These are phyloP conservation scores for Ceratocystis destructans DNA, from an alignment of 2,329 filamentous ascomycete genomes.

Conservation along the genomic window DNA sequence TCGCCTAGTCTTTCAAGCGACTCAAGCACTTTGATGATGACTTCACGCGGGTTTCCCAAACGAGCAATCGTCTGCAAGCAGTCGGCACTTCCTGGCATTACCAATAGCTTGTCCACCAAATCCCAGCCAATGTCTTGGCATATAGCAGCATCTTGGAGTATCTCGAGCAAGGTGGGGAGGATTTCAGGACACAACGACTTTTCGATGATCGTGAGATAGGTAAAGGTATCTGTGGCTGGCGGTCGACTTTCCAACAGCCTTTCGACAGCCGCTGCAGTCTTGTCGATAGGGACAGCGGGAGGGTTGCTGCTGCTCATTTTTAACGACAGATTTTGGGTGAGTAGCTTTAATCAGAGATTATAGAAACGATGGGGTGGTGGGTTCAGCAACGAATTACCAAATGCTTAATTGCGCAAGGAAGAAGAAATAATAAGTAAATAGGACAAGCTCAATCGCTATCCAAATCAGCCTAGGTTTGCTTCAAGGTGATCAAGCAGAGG, in stretches of 20 bases:
- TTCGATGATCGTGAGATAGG: conserved; percentile 66
- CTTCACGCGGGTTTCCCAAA: conserved; percentile 67
- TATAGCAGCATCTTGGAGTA: conserved; percentile 53
- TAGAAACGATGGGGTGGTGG: background rate
- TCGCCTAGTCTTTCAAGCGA: conserved; percentile 43
- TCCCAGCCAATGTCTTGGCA: conserved; percentile 76
- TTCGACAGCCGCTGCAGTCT: conserved; percentile 30
- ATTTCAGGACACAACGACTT: conserved; percentile 54
- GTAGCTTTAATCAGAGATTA: background rate
- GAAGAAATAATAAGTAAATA: background rate
- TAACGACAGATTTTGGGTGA: background rate
- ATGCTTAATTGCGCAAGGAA: background rate
- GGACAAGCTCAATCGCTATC: background rate
- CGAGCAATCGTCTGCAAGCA: conserved; percentile 63
- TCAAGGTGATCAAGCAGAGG: conserved; percentile 12
- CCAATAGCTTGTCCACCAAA: conserved; percentile 59
- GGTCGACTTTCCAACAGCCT: conserved; percentile 37
- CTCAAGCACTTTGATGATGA: conserved; percentile 68
- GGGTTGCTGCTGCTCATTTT: conserved; percentile 3
- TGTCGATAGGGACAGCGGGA: conserved; percentile 1
- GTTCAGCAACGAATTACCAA: background rate
- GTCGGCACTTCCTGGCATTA: conserved; percentile 51
- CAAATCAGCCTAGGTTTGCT: conserved; percentile 19
- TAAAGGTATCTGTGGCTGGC: conserved; percentile 51
- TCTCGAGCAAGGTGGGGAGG: conserved; percentile 52